Conservation (phyloP, 805 yeast genomes). For the Kodamaea hsintzibuensis region DNA sequence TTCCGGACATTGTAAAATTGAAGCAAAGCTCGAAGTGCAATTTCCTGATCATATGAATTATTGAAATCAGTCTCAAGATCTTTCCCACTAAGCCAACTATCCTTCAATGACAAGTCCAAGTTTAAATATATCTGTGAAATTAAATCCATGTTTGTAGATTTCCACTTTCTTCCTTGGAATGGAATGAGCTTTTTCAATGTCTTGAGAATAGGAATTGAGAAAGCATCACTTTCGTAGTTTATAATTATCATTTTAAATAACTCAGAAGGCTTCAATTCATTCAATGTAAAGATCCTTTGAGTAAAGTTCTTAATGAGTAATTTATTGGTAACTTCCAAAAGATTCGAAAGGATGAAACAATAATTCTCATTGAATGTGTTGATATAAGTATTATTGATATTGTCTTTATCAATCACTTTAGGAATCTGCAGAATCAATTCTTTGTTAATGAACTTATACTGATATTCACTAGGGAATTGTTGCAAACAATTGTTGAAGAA, state of each 20-base stretch:
- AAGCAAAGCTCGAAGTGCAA: slow-evolving; percentile 73
- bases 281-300: slow-evolving; percentile 66
- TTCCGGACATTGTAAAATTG: slow-evolving; percentile 71
- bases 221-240: slow-evolving; percentile 56
- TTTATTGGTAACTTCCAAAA: slow-evolving; percentile 57
- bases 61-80: slow-evolving; percentile 74
- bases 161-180: slow-evolving; percentile 93
- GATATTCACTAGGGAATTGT: slow-evolving; percentile 14
- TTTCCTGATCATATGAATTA: slow-evolving; percentile 82
- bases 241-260: slow-evolving; percentile 56
- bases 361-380: slow-evolving; percentile 39
- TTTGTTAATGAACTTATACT: slow-evolving; percentile 32
- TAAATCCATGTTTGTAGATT: slow-evolving; percentile 87
- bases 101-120: slow-evolving; percentile 68
- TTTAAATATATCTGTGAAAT: slow-evolving; percentile 84
- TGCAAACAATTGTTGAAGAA: slow-evolving; percentile 40
- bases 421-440: slow-evolving; percentile 29
- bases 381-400: slow-evolving; percentile 29
- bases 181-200: slow-evolving; percentile 80
- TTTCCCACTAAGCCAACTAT: slow-evolving; percentile 84
- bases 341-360: slow-evolving; percentile 49
- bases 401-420: slow-evolving; percentile 23
- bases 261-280: slow-evolving; percentile 64
- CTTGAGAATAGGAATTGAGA: slow-evolving; percentile 71
- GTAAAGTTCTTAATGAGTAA: slow-evolving; percentile 62